phyloP scores from a whole-genome alignment of 352 stramenopile species.

The Globisporangium paroecandrum region DNA sequence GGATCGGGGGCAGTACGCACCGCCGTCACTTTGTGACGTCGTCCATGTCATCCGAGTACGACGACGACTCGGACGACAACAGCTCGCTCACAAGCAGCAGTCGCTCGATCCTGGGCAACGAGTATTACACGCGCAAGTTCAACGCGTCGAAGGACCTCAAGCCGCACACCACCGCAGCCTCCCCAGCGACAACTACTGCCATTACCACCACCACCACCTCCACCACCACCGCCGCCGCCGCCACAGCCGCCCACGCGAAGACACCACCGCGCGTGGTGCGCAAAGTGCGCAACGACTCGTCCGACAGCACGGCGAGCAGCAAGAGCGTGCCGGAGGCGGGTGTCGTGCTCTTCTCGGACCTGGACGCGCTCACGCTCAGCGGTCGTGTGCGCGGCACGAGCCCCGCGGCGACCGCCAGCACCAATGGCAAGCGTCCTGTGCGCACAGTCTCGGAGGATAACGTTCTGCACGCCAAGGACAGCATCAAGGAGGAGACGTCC shows the following conservation, averaged over 20 bases:
- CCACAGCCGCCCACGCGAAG: not conserved
- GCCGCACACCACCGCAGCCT: not conserved
- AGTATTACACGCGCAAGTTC: slow-evolving; percentile 19
- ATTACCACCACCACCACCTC: not conserved
- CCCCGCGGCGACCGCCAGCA: not conserved
- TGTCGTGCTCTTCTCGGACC: slow-evolving; percentile 60
- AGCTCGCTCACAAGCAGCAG: slow-evolving; percentile 17
- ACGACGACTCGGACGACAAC: slow-evolving; percentile 15
- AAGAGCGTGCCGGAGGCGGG: slow-evolving; percentile 33
- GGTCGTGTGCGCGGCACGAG: slow-evolving; percentile 41
- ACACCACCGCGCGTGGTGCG: not conserved
- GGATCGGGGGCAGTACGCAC: not conserved
- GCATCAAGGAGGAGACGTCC: slow-evolving; percentile 24
- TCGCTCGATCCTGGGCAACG: slow-evolving; percentile 24
- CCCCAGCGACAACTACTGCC: not conserved
- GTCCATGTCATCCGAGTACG: slow-evolving; percentile 21
- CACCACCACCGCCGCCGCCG: slow-evolving; percentile 20
- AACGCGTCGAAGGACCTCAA: slow-evolving; percentile 5
- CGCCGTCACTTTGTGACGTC: slow-evolving; percentile 28
- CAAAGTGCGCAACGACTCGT: slow-evolving; percentile 48
- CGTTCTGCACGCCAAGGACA: slow-evolving; percentile 25
- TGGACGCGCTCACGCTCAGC: slow-evolving; percentile 61
- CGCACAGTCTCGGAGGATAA: slow-evolving; percentile 58
- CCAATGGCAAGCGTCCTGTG: slow-evolving; percentile 30
- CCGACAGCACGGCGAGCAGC: slow-evolving; percentile 31